Percentiles rank a stretch among this genome's conserved stretches.
These are phyloP conservation scores for Blepharisma stoltei DNA, from an alignment of 73 alveolate species.

Conservation along the genomic window DNA sequence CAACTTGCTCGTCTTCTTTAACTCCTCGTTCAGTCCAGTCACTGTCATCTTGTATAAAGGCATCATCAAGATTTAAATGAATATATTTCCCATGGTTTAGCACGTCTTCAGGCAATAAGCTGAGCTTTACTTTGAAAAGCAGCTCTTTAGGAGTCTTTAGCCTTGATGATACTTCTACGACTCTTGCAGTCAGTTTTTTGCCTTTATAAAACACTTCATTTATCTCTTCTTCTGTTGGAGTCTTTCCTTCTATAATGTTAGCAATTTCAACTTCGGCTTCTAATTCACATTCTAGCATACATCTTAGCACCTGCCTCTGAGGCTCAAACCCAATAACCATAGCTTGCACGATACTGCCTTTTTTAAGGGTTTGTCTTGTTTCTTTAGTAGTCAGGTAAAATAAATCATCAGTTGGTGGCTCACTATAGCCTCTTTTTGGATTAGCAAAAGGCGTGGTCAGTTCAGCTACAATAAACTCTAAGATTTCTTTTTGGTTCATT, in stretches of 20 bases:
- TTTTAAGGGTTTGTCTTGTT: constrained; percentile 53
- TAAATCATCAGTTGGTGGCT: constrained; percentile 47
- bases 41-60: constrained; percentile 52
- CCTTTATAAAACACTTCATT: constrained; percentile 33
- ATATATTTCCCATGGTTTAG: constrained; percentile 51
- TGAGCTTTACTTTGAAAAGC: constrained; percentile 40
- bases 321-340: constrained; percentile 61
- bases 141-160: constrained; percentile 15
- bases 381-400: constrained; percentile 76
- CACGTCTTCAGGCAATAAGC: constrained; percentile 57
- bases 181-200: constrained; percentile 20
- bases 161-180: constrained; percentile 14
- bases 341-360: constrained; percentile 78
- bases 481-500: constrained; percentile 44
- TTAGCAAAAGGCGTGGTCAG: constrained; percentile 59
- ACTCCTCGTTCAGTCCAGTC: constrained; percentile 46
- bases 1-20: constrained; percentile 37
- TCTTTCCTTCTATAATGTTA: constrained; percentile 30
- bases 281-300: not conserved
- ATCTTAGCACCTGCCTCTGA: not conserved
- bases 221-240: constrained; percentile 31
- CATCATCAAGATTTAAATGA: constrained; percentile 27
- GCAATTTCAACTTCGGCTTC: not conserved
- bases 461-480: constrained; percentile 65
- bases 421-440: constrained; percentile 58